These are phyloP conservation scores for Ustanciosporium gigantosporum DNA, from an alignment of 1,284 basidiomycete genomes.

Conservation along the genomic window DNA sequence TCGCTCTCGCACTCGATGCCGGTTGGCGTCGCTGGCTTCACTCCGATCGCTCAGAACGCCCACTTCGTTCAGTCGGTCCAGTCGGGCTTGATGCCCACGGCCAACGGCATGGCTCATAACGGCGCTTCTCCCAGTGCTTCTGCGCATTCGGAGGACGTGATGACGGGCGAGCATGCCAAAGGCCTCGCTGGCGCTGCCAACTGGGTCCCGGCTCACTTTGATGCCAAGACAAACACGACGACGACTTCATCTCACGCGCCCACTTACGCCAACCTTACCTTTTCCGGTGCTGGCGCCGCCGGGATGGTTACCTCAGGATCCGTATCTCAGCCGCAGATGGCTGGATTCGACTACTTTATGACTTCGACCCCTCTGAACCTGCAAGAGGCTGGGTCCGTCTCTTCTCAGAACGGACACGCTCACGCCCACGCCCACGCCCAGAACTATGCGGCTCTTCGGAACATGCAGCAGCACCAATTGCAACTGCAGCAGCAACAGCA, in stretches of 20 bases:
- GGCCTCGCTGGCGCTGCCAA: constrained; percentile 8
- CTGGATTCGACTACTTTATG: constrained; percentile 7
- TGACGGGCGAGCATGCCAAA: constrained; percentile 2
- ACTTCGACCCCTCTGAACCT: constrained; percentile 1
- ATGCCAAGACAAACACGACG: background rate
- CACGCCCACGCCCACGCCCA: background rate
- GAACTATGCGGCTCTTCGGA: constrained; percentile 18
- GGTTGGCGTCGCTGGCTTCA: constrained; percentile 14
- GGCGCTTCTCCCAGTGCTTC: constrained; percentile 25
- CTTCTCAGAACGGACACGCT: too few relatives aligned
- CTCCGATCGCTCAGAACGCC: constrained; percentile 14
- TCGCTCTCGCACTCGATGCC: constrained; percentile 21
- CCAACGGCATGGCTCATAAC: background rate
- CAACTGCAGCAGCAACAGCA: constrained; percentile 9
- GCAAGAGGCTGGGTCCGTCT: background rate
- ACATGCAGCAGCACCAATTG: constrained; percentile 15
- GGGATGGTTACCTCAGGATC: constrained; percentile 7
- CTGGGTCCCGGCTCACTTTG: constrained; percentile 16
- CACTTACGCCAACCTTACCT: constrained; percentile 22
- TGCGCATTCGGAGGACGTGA: constrained; percentile 18
- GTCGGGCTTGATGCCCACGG: constrained; percentile 6
- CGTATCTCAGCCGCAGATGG: background rate
- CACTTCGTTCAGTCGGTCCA: constrained; percentile 3
- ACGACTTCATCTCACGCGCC: constrained; percentile 1
- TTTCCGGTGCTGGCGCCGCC: constrained; percentile 8